Evolutionary conservation across 106 monocot genomes (phyloP), one percentile per base, ranked within the genome.

Genomic region (Chionographis japonica): DNA sequence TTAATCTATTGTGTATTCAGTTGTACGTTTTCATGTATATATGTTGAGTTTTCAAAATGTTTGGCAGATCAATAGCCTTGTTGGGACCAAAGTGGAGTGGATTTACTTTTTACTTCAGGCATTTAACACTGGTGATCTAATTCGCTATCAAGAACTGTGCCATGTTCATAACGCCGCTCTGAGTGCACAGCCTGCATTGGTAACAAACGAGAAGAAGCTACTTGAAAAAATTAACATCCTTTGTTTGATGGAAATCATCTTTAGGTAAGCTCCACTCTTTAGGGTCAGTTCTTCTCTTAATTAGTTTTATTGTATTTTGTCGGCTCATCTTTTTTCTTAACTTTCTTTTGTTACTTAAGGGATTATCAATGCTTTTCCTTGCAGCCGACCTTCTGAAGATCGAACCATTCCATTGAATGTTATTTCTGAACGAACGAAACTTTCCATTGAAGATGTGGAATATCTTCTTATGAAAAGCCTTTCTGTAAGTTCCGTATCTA

Each of bases 401-500:
- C 78, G 92, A 61, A 92, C 97, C 7, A 89, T 97, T 75, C 92
- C 97, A 55, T 77, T 97, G 38, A 85, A 74, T 72, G 35, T 85
- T 67, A 97, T 97, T 61, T 89, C 92, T 69, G 97, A 92, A 54
- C 74, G 72, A 53, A 97, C 97, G 11, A 89, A 85, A 40, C 92
- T 97, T 65, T 87, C 89, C 0, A 75, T 97, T 14, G 88, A 86
- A 66, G 92, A 97, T 68, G 97, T 92, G 49, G 95, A 97, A 68
- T 83, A 97, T 77, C 89, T 97, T 63, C 86, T 97, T 39, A 97
- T 97, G 97, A 97, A 89, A 67, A 89, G 89, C 66, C 92, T 97
- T 20, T 97, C 97, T 10, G 97, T 97, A 91, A 84, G 78, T 76
- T 19, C 8, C 51, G 3, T n/a, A 27, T 27, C 27, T 5, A 43